phyloP scores from a whole-genome alignment of 2,329 filamentous ascomycete genomes.

The Penicillium concentricum region DNA sequence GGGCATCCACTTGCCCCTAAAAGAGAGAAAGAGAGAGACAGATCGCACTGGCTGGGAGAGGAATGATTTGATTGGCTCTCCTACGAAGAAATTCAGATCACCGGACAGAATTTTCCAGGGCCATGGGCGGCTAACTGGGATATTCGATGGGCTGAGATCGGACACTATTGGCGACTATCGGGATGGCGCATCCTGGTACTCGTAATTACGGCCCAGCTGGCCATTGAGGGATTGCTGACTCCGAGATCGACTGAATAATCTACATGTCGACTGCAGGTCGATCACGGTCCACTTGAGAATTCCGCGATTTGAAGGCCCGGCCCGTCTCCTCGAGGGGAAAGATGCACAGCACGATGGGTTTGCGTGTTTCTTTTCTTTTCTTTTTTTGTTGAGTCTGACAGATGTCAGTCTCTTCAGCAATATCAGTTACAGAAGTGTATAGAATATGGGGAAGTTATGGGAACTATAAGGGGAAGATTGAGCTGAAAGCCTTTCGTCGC shows the following conservation, averaged over 20 bases:
- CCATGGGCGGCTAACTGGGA: conserved; percentile 28
- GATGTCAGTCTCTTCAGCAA: conserved; percentile 4
- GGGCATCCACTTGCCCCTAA: neutral
- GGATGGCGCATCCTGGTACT: conserved; percentile 21
- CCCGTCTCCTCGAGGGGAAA: conserved; percentile 24
- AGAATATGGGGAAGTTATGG: neutral
- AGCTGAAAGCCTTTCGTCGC: conserved; percentile 13
- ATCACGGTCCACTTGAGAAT: conserved; percentile 25
- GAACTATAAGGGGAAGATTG: neutral
- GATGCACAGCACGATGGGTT: conserved; percentile 10
- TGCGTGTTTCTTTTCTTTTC: conserved; percentile 9
- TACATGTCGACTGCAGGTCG: conserved; percentile 21
- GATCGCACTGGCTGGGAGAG: neutral
- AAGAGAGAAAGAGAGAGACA: neutral
- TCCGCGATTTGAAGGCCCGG: conserved; percentile 24
- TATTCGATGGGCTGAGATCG: conserved; percentile 24
- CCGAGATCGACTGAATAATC: conserved; percentile 17
- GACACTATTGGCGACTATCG: conserved; percentile 30
- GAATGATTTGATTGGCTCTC: neutral
- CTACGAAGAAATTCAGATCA: conserved; percentile 7
- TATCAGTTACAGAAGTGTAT: neutral
- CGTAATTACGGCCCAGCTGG: conserved; percentile 17
- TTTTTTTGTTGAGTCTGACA: conserved; percentile 7
- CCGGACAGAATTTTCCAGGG: conserved; percentile 20
- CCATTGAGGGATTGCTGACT: conserved; percentile 10